These are phyloP conservation scores for Sphaerulina vaccinii DNA, from an alignment of 2,329 filamentous ascomycete species.

Conservation along the genomic window DNA sequence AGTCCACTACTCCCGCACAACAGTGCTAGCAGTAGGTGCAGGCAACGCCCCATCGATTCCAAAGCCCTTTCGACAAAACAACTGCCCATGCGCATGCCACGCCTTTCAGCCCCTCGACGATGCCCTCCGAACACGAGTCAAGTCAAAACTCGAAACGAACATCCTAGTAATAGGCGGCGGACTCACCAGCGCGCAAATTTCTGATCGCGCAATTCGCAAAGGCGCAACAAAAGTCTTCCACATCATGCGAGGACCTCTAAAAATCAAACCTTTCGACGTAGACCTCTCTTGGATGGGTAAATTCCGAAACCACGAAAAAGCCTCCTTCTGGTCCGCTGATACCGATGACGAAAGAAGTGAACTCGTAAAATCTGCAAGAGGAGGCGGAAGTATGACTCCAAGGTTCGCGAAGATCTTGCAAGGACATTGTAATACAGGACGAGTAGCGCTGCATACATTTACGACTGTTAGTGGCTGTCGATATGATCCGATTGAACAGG, in stretches of 20 bases:
- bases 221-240: constrained; percentile 68
- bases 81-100: constrained; percentile 58
- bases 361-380: constrained; percentile 64
- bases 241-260: constrained; percentile 61
- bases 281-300: constrained; percentile 78
- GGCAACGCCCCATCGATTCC: constrained; percentile 58
- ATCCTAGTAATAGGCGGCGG: constrained; percentile 73
- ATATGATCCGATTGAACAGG: constrained; percentile 51
- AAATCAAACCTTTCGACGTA: constrained; percentile 72
- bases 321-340: constrained; percentile 74
- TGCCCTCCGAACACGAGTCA: constrained; percentile 47
- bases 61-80: constrained; percentile 36
- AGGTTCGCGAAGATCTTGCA: constrained; percentile 66
- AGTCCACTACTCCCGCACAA: constrained; percentile 57
- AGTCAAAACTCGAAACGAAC: constrained; percentile 57
- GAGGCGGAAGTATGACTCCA: constrained; percentile 75
- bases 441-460: constrained; percentile 56
- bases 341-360: constrained; percentile 66
- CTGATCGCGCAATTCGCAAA: constrained; percentile 59
- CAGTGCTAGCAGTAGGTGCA: constrained; percentile 70
- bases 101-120: constrained; percentile 56
- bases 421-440: constrained; percentile 54
- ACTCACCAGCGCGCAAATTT: constrained; percentile 71
- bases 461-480: constrained; percentile 56
- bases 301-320: constrained; percentile 74